Evolutionary conservation across 179 eudicot species (phyloP), one percentile per base, ranked within the genome.

Genomic region (Kewa caespitosa): DNA sequence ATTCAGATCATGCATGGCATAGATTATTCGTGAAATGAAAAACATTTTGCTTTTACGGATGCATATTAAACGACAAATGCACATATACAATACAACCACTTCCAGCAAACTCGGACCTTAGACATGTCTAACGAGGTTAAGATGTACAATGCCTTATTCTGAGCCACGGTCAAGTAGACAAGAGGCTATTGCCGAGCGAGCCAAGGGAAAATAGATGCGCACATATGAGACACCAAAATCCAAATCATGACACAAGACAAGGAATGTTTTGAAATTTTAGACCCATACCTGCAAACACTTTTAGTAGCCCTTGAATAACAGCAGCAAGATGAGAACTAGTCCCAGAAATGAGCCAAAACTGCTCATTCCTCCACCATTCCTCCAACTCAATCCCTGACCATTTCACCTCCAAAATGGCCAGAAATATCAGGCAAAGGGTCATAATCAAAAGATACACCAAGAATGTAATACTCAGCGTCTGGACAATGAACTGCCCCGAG

Each of bases 281-380:
- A 72, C 6, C 33, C 36, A 84, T 89, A 36, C 98, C 98, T 10
- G 94, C 97, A 36, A 93, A 79, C 23, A 92, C 98, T 78, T 93
- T 93, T 15, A 93, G 88, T 5, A 93, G 85, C 0, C 98, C 97
- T 82, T 91, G 98, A 9, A 91, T 69, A 30, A 93, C 97, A 17
- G 98, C 98, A 0, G 91, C 92, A 66, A 93, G 80, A 57, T 93
- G 98, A 30, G 98, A 84, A 61, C 97, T 90, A 27, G 94, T 93
- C 8, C 97, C 98, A 0, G 94, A 86, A 46, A 91, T 93, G 43
- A 93, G 90, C 98, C 98, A 93, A 73, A 89, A 93, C 68, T 93
- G 98, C 42, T 93, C 98, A 73, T 93, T 93, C 55, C 98, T 81
- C 98, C 98, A 93, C 98, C 98, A 93, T 33, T 93, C 91, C 37